phyloP scores from a whole-genome alignment of 305 asterid species.

The Coffea humblotiana region DNA sequence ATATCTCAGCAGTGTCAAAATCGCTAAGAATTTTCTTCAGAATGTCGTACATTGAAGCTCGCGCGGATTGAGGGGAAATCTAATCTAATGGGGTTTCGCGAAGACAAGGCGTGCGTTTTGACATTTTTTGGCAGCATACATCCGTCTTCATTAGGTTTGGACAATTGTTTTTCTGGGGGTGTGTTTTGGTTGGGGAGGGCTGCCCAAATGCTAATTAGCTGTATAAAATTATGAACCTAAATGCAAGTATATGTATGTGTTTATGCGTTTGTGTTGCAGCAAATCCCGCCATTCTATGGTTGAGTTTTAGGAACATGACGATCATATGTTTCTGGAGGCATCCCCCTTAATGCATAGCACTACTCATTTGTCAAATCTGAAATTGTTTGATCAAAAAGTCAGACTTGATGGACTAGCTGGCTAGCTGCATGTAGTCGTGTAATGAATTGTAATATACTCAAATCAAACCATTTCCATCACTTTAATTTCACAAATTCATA shows the following conservation, averaged over 20 bases:
- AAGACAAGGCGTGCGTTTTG: conserved; percentile 17
- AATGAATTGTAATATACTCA: neutral
- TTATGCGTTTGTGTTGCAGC: neutral
- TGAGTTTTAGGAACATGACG: neutral
- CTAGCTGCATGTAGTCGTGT: neutral
- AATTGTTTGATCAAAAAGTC: too few relatives aligned
- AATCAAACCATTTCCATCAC: neutral
- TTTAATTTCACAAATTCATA: neutral
- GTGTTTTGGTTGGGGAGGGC: too few relatives aligned
- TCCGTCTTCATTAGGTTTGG: neutral
- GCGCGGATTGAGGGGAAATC: neutral
- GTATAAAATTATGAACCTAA: too few relatives aligned
- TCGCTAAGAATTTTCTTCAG: conserved; percentile 19
- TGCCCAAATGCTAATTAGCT: too few relatives aligned
- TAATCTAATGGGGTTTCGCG: neutral
- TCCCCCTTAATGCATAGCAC: neutral
- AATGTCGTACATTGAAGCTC: conserved; percentile 25
- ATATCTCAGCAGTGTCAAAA: neutral
- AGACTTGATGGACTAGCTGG: too few relatives aligned
- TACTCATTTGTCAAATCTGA: too few relatives aligned
- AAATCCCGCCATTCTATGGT: neutral
- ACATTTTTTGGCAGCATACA: conserved; percentile 8
- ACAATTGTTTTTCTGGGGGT: too few relatives aligned
- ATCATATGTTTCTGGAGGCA: neutral
- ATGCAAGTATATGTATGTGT: neutral